These are phyloP conservation scores for Paramecium tetraurelia DNA, from an alignment of 73 alveolate species.

Conservation along the genomic window DNA sequence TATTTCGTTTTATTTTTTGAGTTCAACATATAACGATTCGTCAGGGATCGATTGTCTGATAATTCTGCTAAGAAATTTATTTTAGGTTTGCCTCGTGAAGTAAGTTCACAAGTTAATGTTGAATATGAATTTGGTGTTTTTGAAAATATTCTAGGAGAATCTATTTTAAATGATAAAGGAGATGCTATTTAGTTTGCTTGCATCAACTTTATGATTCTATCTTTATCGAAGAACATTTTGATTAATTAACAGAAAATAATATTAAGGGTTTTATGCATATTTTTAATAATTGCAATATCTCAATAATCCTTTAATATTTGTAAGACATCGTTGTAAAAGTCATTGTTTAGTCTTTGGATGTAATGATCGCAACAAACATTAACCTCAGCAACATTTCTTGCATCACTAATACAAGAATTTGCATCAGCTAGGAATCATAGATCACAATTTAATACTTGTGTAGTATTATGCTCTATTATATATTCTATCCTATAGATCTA, in stretches of 20 bases:
- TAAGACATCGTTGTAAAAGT: not conserved
- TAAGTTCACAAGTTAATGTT: not conserved
- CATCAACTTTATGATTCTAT: not conserved
- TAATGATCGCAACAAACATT: not conserved
- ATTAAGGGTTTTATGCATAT: not conserved
- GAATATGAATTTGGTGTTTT: not conserved
- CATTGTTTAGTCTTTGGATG: not conserved
- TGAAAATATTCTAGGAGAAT: not conserved
- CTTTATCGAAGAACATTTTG: not conserved
- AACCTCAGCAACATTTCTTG: slow-evolving; percentile 44
- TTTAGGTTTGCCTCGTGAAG: not conserved
- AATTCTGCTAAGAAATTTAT: not conserved
- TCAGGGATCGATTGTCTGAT: not conserved
- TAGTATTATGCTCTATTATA: slow-evolving; percentile 25
- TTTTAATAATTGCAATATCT: not conserved
- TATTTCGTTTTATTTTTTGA: not conserved
- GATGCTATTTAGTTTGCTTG: not conserved
- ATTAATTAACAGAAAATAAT: not conserved
- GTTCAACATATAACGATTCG: not conserved
- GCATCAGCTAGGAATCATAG: not conserved
- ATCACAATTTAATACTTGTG: not conserved
- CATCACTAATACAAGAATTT: not conserved
- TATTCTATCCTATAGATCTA: slow-evolving; percentile 27
- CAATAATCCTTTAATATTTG: slow-evolving; percentile 17
- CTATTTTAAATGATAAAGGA: not conserved